Base-by-base conservation (phyloP, 2,329 filamentous ascomycete genomes). In the Neopestalotiopsis sp. region DNA sequence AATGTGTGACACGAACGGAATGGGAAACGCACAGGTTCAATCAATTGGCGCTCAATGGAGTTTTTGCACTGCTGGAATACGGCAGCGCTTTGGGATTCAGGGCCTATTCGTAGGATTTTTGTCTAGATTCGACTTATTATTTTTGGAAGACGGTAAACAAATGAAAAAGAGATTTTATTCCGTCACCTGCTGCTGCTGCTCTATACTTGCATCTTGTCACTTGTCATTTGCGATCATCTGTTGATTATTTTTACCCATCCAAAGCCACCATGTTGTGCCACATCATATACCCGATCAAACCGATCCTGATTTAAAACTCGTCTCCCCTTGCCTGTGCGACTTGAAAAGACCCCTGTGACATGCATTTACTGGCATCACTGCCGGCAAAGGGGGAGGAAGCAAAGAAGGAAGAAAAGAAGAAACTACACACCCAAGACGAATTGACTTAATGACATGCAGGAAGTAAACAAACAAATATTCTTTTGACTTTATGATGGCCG, bases 51-150 rank as follows among this genome's bases (percentile, higher is more conserved):
- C 45, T 52, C 5, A 52, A 52, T 20, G 45, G 45, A 52, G 45
- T 52, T 52, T 52, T 52, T 52, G 45, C 45, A n/a, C 45, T 52
- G 45, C 45, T 52, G 45, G 45, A 52, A 52, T 52, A 52, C 45
- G 17, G 45, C 45, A 52, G 45, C 17, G 45, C 20, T 24, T 52
- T 9, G 45, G 45, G 17, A 24, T n/a, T 52, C 45, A 9, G 24
- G 24, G 45, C 17, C 20, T 52, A 17, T n/a, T 52, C 17, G n/a
- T 52, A 52, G 45, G n/a, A 28, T 3, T 17, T 52, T 52, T 52
- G 45, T 52, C 45, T 52, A 52, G 20, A 17, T 52, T 52, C 24
- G 24, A 28, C 24, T 20, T 17, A 9, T n/a, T 52, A 52, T 52
- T 52, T 52, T 52, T 24, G 20, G 17, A 52, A 52, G 45, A 52